Base-by-base conservation (phyloP, 2,329 filamentous ascomycete species). In the Diaporthe velutina region DNA sequence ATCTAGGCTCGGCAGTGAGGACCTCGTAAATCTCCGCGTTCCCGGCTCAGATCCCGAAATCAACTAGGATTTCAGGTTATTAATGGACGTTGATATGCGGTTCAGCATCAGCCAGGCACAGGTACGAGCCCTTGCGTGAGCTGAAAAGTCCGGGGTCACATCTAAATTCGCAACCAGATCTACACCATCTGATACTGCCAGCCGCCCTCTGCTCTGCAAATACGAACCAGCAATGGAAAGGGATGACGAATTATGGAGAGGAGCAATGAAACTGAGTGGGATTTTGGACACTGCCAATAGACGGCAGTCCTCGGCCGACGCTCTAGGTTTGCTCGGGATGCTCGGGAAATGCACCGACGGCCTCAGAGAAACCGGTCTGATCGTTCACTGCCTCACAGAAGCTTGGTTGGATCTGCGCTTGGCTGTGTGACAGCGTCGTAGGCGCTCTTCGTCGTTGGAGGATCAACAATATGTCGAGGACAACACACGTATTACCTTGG, bases 321-420 rank as follows among this genome's bases (percentile, higher is more conserved):
- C 57, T 61, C 10, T 42, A 61, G 57, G 57, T 30, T 40, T 17
- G 28, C 57, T 61, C 57, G 57, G 57, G 57, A 28, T 61, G 35
- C 57, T 61, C 57, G 57, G 57, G 17, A 61, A 61, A 61, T 61
- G 19, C 35, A 42, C 57, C 57, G 57, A 61, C n/a, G 15, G 12
- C 19, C 6, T 61, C 5, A 19, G 13, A 61, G 55, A 0, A 25
- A 30, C n/a, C 19, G 55, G 35, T 38, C 35, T 38, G 5, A 4
- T 25, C 3, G 28, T 42, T 17, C 2, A 42, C 35, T 61, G 57
- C n/a, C 22, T 42, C 28, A 58, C 8, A 60, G 38, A 25, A 19
- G 5, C 57, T 28, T 40, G 57, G 35, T 6, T 61, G n/a, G 0
- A 5, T 38, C 22, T 58, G 33, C 55, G 2, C 55, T 25, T 60